A percentile compares a stretch with the other conserved stretches of the same genome.
phyloP scores from a whole-genome alignment of 139 green algal species.

The Desmodesmus armatus region DNA sequence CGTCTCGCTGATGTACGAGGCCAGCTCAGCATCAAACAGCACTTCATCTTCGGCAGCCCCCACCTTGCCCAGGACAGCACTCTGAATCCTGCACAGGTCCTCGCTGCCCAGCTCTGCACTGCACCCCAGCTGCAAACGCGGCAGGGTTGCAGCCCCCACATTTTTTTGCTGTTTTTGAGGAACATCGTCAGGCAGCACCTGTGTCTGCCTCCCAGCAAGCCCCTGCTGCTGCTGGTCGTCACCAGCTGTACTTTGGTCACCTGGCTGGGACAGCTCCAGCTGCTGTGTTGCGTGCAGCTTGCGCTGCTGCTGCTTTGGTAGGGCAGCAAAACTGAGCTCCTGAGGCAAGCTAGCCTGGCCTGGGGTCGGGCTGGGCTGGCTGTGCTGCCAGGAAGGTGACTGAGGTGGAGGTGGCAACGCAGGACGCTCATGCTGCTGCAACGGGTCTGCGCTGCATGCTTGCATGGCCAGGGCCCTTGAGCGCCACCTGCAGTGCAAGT shows the following conservation, averaged over 20 bases:
- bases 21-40: conserved; percentile 39
- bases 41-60: conserved; percentile 33
- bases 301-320: background rate
- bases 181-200: too few relatives aligned
- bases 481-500: background rate
- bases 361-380: background rate
- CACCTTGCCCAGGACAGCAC: too few relatives aligned
- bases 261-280: too few relatives aligned
- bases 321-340: conserved; percentile 19
- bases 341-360: background rate
- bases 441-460: background rate
- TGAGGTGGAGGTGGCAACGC: background rate
- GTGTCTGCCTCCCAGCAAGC: too few relatives aligned
- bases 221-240: background rate
- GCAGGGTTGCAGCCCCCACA: too few relatives aligned
- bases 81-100: too few relatives aligned
- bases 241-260: background rate
- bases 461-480: conserved; percentile 16
- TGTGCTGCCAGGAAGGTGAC: background rate
- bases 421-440: background rate
- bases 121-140: too few relatives aligned
- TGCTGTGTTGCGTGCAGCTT: background rate
- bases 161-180: too few relatives aligned
- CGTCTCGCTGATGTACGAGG: conserved; percentile 39
- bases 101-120: too few relatives aligned